Base-by-base conservation (phyloP, 192 early-diverging fungal genomes). In the Pecoramyces ruminantium region DNA sequence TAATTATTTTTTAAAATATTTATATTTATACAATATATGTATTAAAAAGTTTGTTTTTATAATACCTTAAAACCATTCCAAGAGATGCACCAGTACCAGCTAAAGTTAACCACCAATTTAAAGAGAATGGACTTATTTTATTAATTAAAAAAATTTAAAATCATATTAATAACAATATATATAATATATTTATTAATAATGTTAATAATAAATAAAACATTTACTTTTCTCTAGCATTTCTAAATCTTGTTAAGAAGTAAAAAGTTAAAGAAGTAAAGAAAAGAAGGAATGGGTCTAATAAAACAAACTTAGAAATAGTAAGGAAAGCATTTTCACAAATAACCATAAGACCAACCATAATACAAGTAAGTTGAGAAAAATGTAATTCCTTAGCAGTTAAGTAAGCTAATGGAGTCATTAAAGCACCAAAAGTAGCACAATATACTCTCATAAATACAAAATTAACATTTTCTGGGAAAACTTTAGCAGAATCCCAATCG, bases 231-330 rank as follows among this genome's bases (percentile, higher is more conserved):
- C 79, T 83, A 92, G 92, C 82, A 83, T 94, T 95, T 82, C 93
- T 89, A 81, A 98, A 93, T 29, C 87, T 88, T 17, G 88, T 84
- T 27, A 97, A 84, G 29, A 89, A 92, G 82, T 93, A 92, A 18
- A 92, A 85, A 21, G 88, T 88, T 78, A 83, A 28, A 18, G 85
- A 86, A 8, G 96, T 99, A 81, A 96, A 95, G 80, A 93, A 96
- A 77, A 99, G 87, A 28, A 99, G 89, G 92, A 97, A 94, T 16
- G 96, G 94, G 83, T 99, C 98, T 67, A 99, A 86, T 38, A 99
- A 87, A 79, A 98, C 97, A 82, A 99, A 97, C 28, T 94, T 92
- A 81, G 90, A 93, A 83, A 97, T 98, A 28, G 85, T 85, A 77
- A 92, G 78, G 79, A 90, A 92, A 0, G 94, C 94, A 78, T 88